Percentiles rank a stretch among this genome's conserved stretches.
phyloP scores from a whole-genome alignment of 257 asterid genomes.

The Apocynum venetum region DNA sequence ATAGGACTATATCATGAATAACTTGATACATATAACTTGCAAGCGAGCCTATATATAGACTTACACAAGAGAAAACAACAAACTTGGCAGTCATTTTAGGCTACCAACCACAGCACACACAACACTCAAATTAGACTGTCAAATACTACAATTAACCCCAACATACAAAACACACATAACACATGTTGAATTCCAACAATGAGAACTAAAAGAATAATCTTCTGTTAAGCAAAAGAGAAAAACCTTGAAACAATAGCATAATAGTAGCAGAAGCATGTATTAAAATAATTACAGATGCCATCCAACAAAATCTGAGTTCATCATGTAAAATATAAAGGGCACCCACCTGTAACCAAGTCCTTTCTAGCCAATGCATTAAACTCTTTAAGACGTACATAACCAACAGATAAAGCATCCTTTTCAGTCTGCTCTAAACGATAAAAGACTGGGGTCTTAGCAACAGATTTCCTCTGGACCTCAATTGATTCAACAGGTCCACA shows the following conservation, averaged over 20 bases:
- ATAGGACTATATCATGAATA: no score
- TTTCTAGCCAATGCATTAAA: constrained; percentile 97
- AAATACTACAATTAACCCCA: no score
- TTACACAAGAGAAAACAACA: no score
- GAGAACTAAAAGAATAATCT: no score
- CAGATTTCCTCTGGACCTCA: constrained; percentile 78
- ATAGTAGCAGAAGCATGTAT: background rate
- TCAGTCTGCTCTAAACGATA: constrained; percentile 76
- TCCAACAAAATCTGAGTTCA: background rate
- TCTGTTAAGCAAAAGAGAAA: no score
- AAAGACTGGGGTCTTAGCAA: constrained; percentile 89
- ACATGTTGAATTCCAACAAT: no score
- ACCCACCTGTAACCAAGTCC: constrained; percentile 81
- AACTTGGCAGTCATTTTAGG: no score
- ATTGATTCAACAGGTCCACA: constrained; percentile 86
- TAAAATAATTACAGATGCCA: background rate
- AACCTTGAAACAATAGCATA: background rate
- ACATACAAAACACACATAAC: no score
- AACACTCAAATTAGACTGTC: no score
- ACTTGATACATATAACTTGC: no score
- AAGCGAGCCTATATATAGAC: no score
- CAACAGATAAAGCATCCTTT: constrained; percentile 55
- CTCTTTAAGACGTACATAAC: constrained; percentile 95
- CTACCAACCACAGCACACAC: no score
- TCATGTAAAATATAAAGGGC: background rate